These are phyloP conservation scores for Acanthamoeba triangularis DNA, from an alignment of 208 protist genomes.

Conservation along the genomic window DNA sequence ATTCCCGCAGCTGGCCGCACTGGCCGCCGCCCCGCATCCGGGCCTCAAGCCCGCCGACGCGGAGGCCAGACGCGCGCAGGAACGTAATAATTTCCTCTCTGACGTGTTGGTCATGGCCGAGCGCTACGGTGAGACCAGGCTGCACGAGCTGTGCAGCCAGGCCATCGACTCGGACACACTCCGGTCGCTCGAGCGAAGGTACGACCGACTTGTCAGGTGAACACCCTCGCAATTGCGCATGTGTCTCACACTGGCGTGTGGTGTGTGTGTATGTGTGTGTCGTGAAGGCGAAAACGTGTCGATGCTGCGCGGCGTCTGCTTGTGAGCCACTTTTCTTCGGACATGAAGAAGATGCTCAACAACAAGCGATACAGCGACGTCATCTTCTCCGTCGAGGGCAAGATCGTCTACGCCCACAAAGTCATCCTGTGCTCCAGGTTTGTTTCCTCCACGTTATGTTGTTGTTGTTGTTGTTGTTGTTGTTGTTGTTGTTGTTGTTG, in stretches of 20 bases:
- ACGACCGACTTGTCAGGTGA: neutral
- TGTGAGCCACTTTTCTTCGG: neutral
- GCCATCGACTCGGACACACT: constrained; percentile 38
- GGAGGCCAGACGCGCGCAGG: neutral
- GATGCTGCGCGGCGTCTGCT: neutral
- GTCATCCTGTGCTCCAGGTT: constrained; percentile 30
- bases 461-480: neutral
- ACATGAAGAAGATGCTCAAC: constrained; percentile 62
- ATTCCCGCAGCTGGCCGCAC: neutral
- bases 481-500: no score
- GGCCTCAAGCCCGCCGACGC: neutral
- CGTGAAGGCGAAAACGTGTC: neutral
- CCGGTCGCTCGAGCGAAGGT: neutral
- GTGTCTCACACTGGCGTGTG: neutral
- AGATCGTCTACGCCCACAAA: constrained; percentile 55
- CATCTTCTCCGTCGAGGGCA: constrained; percentile 48
- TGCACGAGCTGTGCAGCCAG: constrained; percentile 29
- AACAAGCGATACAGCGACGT: constrained; percentile 60
- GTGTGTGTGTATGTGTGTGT: neutral
- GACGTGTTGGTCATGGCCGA: constrained; percentile 63
- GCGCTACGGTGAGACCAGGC: constrained; percentile 24
- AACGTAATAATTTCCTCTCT: neutral
- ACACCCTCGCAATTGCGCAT: neutral
- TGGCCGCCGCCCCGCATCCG: neutral
- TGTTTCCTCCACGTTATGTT: neutral